Conservation (phyloP, 1,284 basidiomycete species). For the Marasmius sp. region DNA sequence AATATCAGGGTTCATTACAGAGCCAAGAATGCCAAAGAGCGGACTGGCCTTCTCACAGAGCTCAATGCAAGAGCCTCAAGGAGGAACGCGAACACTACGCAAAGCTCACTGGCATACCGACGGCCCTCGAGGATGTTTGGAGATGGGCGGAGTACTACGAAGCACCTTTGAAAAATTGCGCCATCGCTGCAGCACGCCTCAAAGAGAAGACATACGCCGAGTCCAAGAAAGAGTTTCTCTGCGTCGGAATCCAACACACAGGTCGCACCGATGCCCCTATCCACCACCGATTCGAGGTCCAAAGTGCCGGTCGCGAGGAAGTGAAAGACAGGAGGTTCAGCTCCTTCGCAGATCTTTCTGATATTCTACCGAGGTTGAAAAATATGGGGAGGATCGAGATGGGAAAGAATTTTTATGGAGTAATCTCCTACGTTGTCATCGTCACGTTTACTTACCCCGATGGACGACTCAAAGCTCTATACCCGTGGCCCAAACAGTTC, state of each 20-base stretch:
- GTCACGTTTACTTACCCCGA: background rate
- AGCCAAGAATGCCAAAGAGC: conserved; percentile 15
- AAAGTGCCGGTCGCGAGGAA: background rate
- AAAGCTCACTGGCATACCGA: conserved; percentile 1
- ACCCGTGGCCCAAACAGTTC: conserved; percentile 7
- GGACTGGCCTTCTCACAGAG: conserved; percentile 14
- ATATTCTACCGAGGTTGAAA: background rate
- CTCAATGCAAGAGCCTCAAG: conserved; percentile 1
- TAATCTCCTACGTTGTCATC: background rate
- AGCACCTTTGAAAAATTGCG: conserved; percentile 12
- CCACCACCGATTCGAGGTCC: conserved; percentile 5
- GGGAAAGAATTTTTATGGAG: conserved; percentile 7
- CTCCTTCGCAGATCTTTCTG: background rate
- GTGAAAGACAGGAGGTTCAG: background rate
- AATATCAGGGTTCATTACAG: background rate
- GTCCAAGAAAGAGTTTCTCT: background rate
- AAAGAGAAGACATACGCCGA: conserved; percentile 6
- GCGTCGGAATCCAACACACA: conserved; percentile 1
- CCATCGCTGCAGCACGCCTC: conserved; percentile 9
- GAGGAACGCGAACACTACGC: background rate
- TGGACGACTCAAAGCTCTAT: too few relatives aligned
- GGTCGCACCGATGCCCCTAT: conserved; percentile 3
- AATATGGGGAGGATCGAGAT: conserved; percentile 8
- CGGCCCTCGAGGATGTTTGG: conserved; percentile 1
- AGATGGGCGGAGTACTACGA: conserved; percentile 16